Base-by-base conservation (phyloP, 2,329 filamentous ascomycete species). In the Amphichorda felina region DNA sequence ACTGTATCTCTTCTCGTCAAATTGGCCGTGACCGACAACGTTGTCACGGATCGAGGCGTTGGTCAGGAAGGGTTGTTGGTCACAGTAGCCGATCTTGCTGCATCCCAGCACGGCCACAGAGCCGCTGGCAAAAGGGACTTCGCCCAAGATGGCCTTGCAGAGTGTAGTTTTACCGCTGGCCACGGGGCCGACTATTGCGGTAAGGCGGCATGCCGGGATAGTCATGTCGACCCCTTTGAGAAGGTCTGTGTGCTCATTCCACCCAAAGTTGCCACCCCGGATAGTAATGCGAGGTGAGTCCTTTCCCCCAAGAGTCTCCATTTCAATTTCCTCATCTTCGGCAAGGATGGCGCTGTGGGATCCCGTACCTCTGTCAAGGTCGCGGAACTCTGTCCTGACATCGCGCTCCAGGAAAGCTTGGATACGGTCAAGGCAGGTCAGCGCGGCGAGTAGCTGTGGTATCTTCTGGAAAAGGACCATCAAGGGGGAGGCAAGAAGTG, bases 1-100 rank as follows among this genome's bases (percentile, higher is more conserved):
- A 2, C 50, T 38, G n/a, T 62, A 63, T 10, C 53, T 48, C 2
- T 35, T 30, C 14, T 46, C 40, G 15, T 60, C 44, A 17, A 55
- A 57, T 0, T 36, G 14, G 8, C 42, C 46, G 21, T 53, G 51
- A 0, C 59, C 60, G 10, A 60, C 38, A 6, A 65, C 60, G 33
- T 62, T 63, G 2, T 58, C 48, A 7, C 45, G 48, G 9, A 64
- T 47, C 2, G 56, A 54, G 0, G 43, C 50, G 30, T 60, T 62
- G 15, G 44, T 37, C 3, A 59, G 41, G 32, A 53, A 58, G 1
- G 56, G 48, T 2, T 40, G 41, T 33, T 59, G 56, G 17, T 54
- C 48, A 35, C 55, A 59, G 38, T 48, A 59, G 2, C 45, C 54
- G 11, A 55, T 42, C 5, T 21, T 14, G n/a, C n/a, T n/a, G n/a